Conservation (phyloP, 202 grass and related monocot species). For the Carex sylvatica region DNA sequence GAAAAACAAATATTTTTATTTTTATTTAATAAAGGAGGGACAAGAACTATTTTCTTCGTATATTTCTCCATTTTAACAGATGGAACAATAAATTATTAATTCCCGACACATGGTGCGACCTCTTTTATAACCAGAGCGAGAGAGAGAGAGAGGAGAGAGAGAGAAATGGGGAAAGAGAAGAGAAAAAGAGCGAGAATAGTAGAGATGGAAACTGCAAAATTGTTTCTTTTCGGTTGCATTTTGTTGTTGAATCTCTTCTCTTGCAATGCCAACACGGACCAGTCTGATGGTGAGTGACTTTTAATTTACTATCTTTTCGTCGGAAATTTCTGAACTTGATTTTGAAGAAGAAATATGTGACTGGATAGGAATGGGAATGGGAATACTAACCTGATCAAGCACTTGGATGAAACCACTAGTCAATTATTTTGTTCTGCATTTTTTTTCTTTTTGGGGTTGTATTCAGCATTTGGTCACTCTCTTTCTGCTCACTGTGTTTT, state of each 20-base stretch:
- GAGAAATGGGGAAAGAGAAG: constrained; percentile 20
- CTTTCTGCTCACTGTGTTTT: neutral
- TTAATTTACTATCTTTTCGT: neutral
- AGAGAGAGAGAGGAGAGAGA: constrained; percentile 3
- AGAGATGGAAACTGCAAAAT: neutral
- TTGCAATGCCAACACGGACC: constrained; percentile 32
- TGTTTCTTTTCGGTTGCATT: constrained; percentile 25
- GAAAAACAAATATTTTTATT: neutral
- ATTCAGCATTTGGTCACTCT: neutral
- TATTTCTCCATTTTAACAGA: neutral
- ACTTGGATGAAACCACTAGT: neutral
- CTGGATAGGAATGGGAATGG: neutral
- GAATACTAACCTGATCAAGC: neutral
- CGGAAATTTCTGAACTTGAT: constrained; percentile 1
- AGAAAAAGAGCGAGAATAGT: neutral
- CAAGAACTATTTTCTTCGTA: neutral
- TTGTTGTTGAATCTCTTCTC: constrained; percentile 17
- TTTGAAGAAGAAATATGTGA: neutral
- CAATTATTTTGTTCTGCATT: neutral
- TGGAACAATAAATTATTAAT: constrained; percentile 18
- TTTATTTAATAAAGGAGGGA: constrained; percentile 3
- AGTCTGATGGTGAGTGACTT: constrained; percentile 27
- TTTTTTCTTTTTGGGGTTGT: neutral
- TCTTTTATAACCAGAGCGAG: constrained; percentile 27
- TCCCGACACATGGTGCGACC: neutral